A percentile compares a stretch with the other conserved stretches of the same genome.
Conservation (phyloP, 2,329 filamentous ascomycete species). For the Penicillium polonicum region DNA sequence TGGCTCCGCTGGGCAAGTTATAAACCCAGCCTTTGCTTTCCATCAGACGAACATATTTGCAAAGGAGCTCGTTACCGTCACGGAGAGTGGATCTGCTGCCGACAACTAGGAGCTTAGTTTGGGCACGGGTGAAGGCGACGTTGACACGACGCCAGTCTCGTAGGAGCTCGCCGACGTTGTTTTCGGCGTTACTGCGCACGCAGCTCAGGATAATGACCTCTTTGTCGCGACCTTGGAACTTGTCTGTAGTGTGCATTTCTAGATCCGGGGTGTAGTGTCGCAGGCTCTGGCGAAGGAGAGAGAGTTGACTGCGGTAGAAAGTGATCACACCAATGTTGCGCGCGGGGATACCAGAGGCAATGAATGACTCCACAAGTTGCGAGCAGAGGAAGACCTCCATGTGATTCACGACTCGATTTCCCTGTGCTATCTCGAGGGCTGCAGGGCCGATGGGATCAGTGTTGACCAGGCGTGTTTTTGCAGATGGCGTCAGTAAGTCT, state of each 20-base stretch:
- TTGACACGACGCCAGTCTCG: constrained; percentile 93
- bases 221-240: constrained; percentile 95
- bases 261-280: constrained; percentile 60
- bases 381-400: constrained; percentile 75
- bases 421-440: constrained; percentile 64
- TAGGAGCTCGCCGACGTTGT: constrained; percentile 83
- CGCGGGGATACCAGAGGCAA: constrained; percentile 71
- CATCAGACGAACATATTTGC: constrained; percentile 73
- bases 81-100: constrained; percentile 77
- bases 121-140: constrained; percentile 89
- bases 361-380: constrained; percentile 76
- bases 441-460: constrained; percentile 70
- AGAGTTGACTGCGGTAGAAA: constrained; percentile 90
- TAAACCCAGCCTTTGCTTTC: constrained; percentile 76
- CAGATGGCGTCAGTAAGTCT: constrained; percentile 65
- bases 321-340: constrained; percentile 90
- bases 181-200: constrained; percentile 79
- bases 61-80: constrained; percentile 69
- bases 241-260: constrained; percentile 95
- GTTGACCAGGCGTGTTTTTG: constrained; percentile 83
- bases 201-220: constrained; percentile 84
- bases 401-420: constrained; percentile 83
- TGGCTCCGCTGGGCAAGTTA: constrained; percentile 63
- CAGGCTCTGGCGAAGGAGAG: constrained; percentile 73
- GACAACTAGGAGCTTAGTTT: constrained; percentile 85